These are phyloP conservation scores for Aspergillus calidoustus DNA, from an alignment of 2,329 filamentous ascomycete species.

Conservation along the genomic window DNA sequence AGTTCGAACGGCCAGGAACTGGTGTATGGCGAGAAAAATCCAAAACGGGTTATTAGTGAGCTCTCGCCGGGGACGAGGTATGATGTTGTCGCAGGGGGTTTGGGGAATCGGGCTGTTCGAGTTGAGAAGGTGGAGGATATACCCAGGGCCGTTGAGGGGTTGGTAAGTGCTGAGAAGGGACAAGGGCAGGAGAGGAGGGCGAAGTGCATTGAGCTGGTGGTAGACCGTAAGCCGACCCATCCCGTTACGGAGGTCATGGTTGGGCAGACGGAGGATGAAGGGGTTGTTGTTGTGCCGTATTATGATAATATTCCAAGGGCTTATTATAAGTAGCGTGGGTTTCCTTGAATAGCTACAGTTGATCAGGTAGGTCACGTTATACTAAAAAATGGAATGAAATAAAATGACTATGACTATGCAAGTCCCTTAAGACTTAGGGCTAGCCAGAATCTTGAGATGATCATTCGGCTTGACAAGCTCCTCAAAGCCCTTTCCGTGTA, in stretches of 20 bases:
- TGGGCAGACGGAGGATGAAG: slow-evolving; percentile 46
- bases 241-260: slow-evolving; percentile 46
- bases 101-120: slow-evolving; percentile 38
- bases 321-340: slow-evolving; percentile 20
- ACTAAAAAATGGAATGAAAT: not conserved
- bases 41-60: slow-evolving; percentile 36
- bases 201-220: slow-evolving; percentile 48
- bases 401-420: not conserved
- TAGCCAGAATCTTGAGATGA: slow-evolving; percentile 22
- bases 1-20: slow-evolving; percentile 50
- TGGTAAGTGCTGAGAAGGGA: slow-evolving; percentile 17
- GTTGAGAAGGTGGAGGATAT: slow-evolving; percentile 36
- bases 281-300: slow-evolving; percentile 54
- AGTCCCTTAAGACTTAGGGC: slow-evolving; percentile 1
- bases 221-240: slow-evolving; percentile 41
- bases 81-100: slow-evolving; percentile 48
- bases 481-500: slow-evolving; percentile 19
- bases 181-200: slow-evolving; percentile 31
- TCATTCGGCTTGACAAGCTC: slow-evolving; percentile 20
- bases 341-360: not conserved
- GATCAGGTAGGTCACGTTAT: not conserved
- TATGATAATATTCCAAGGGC: slow-evolving; percentile 52
- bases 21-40: slow-evolving; percentile 42
- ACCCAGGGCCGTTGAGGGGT: slow-evolving; percentile 35
- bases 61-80: slow-evolving; percentile 42